Conservation (phyloP, 2,329 filamentous ascomycete species). For the Hirsutella thompsonii region DNA sequence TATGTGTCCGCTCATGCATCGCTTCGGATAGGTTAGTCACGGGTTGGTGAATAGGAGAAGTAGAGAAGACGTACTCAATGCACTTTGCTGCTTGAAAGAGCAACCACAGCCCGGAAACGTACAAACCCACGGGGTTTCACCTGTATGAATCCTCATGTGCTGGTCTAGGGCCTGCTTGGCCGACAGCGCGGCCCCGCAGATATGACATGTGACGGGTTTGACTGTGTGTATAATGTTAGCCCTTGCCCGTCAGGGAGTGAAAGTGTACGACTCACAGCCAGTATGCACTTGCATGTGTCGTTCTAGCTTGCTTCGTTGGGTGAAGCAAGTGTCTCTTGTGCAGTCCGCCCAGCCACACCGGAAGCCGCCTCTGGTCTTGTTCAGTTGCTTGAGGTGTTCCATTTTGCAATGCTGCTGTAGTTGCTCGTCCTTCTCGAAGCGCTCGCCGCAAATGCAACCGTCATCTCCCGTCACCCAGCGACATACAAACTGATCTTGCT, state of each 20-base stretch:
- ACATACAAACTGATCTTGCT: slow-evolving; percentile 17
- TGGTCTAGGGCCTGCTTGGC: slow-evolving; percentile 56
- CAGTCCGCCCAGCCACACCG: slow-evolving; percentile 46
- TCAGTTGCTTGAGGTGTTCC: slow-evolving; percentile 32
- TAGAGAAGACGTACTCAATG: slow-evolving; percentile 38
- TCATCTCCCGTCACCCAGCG: slow-evolving; percentile 16
- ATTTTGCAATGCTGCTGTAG: slow-evolving; percentile 43
- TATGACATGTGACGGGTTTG: slow-evolving; percentile 44
- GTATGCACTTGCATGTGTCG: slow-evolving; percentile 54
- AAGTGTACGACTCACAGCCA: slow-evolving; percentile 40
- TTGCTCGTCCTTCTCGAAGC: slow-evolving; percentile 30
- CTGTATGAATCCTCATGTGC: slow-evolving; percentile 54
- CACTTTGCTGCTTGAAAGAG: slow-evolving; percentile 54
- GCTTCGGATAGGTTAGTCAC: slow-evolving; percentile 24
- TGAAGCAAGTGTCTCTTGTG: slow-evolving; percentile 38
- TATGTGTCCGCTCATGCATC: slow-evolving; percentile 56
- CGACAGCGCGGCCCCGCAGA: slow-evolving; percentile 46
- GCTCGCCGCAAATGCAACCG: slow-evolving; percentile 15
- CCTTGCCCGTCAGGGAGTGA: neutral
- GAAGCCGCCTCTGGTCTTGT: slow-evolving; percentile 32
- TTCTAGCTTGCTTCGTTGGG: slow-evolving; percentile 49
- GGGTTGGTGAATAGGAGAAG: neutral
- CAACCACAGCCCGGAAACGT: slow-evolving; percentile 34
- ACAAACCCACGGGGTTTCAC: slow-evolving; percentile 51
- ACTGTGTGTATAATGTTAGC: slow-evolving; percentile 27